Conservation (phyloP, 805 yeast species). For the Candida tammaniensis region DNA sequence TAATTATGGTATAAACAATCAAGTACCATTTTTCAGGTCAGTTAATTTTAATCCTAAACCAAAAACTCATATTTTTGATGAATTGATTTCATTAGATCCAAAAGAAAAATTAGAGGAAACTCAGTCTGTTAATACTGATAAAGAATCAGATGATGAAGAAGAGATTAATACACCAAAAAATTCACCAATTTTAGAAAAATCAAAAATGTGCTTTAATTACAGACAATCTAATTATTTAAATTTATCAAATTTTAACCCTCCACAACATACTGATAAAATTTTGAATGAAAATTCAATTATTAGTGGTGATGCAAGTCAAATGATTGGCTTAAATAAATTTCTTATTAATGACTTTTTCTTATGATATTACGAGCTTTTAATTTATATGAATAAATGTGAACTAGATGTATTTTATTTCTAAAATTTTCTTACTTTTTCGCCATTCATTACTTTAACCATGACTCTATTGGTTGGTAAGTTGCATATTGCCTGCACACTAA, state of each 20-base stretch:
- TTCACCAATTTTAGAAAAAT: conserved; percentile 10
- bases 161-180: conserved; percentile 10
- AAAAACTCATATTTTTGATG: conserved; percentile 27
- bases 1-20: background rate
- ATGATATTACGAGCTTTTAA: too few relatives aligned
- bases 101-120: conserved; percentile 3
- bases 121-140: background rate
- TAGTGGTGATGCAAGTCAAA: conserved; percentile 42
- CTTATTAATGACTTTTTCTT: conserved; percentile 43
- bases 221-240: conserved; percentile 35
- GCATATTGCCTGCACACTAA: too few relatives aligned
- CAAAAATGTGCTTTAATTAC: conserved; percentile 36
- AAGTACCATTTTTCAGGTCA: conserved; percentile 31
- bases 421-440: too few relatives aligned
- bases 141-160: conserved; percentile 6
- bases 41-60: conserved; percentile 34
- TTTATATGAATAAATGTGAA: too few relatives aligned
- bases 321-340: conserved; percentile 41
- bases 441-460: too few relatives aligned
- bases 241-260: conserved; percentile 25
- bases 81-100: conserved; percentile 24
- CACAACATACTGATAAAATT: conserved; percentile 25
- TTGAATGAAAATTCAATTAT: conserved; percentile 35
- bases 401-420: too few relatives aligned
- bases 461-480: too few relatives aligned